phyloP scores from a whole-genome alignment of 1,284 basidiomycete species.

The Malassezia slooffiae region DNA sequence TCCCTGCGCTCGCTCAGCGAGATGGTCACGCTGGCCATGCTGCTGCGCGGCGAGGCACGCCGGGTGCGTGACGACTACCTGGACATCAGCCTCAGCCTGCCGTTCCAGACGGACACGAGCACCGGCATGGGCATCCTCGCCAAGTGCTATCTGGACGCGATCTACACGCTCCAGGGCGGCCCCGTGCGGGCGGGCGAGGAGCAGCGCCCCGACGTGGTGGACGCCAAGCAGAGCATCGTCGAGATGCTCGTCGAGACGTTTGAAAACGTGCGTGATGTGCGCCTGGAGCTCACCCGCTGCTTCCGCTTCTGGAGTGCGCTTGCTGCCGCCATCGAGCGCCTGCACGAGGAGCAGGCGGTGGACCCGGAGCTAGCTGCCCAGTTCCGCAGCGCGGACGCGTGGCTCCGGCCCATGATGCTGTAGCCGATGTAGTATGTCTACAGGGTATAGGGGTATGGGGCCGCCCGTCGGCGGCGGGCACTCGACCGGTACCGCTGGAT shows the following conservation, averaged over 20 bases:
- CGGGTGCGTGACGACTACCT: constrained; percentile 77
- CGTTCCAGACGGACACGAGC: constrained; percentile 87
- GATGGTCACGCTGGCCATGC: constrained; percentile 78
- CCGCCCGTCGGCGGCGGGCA: too few relatives aligned
- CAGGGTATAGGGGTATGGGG: too few relatives aligned
- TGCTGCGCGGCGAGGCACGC: constrained; percentile 75
- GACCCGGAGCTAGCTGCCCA: constrained; percentile 73
- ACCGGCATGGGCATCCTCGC: constrained; percentile 94
- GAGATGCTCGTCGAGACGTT: constrained; percentile 89
- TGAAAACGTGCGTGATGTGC: constrained; percentile 71
- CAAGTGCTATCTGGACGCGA: constrained; percentile 73
- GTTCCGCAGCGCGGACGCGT: constrained; percentile 85
- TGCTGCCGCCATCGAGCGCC: constrained; percentile 71
- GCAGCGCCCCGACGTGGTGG: constrained; percentile 63
- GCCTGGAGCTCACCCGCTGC: constrained; percentile 78
- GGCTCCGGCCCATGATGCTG: constrained; percentile 57
- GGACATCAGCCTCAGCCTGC: constrained; percentile 63
- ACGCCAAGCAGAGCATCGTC: constrained; percentile 74
- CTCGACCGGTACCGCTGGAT: too few relatives aligned
- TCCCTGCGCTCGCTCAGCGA: constrained; percentile 81
- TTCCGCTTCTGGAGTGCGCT: constrained; percentile 97
- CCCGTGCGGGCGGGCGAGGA: constrained; percentile 51
- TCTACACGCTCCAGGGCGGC: constrained; percentile 62
- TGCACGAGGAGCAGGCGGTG: constrained; percentile 58
- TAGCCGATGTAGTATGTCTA: constrained; percentile 1